Evolutionary conservation across 1,284 basidiomycete genomes (phyloP), one percentile per base, ranked within the genome.

Genomic region (Sanghuangporus baumii): DNA sequence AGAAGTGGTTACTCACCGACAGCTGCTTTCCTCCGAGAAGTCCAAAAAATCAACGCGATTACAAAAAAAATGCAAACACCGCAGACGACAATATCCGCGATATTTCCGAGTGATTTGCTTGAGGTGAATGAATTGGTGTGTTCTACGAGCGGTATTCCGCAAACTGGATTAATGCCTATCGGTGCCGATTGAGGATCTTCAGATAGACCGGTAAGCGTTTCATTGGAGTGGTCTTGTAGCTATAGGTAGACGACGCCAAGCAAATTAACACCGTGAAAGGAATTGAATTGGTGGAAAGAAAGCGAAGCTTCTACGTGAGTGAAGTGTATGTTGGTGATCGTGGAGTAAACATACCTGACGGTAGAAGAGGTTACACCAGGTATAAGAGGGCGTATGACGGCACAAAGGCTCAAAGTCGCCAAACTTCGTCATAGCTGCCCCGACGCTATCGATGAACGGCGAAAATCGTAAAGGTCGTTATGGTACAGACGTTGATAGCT

Each of bases 311-410:
- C 31, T 23, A 6, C 18, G 48, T 51, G 48, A 31, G 26, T 23
- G 26, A 14, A 23, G n/a, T 2, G 26, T 31, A 51, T 7, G 31
- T 11, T 14, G 14, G 16, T 36, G 26, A 18, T 16, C 36, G 50
- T 48, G 41, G 16, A 67, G 46, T 51, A 64, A 65, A 65, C 68
- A 36, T 9, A 80, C 85, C 76, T 88, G 86, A 65, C 78, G 79
- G 70, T 85, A 87, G 73, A 88, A 88, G 67, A 88, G 82, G 68
- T 88, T 88, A 71, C 86, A 88, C 85, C 86, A 87, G 0, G 85
- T 77, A 68, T 88, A 88, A 31, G 84, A 86, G 1, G 87, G 87
- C 9, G 79, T 78, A 34, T 79, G 71, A 26, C 76, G 74, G 72
- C 86, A 88, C 20, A 88, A 78, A 16, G 81, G 74, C 67, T 72